These are phyloP conservation scores for Thymus quinquecostatus DNA, from an alignment of 257 asterid species.

Conservation along the genomic window DNA sequence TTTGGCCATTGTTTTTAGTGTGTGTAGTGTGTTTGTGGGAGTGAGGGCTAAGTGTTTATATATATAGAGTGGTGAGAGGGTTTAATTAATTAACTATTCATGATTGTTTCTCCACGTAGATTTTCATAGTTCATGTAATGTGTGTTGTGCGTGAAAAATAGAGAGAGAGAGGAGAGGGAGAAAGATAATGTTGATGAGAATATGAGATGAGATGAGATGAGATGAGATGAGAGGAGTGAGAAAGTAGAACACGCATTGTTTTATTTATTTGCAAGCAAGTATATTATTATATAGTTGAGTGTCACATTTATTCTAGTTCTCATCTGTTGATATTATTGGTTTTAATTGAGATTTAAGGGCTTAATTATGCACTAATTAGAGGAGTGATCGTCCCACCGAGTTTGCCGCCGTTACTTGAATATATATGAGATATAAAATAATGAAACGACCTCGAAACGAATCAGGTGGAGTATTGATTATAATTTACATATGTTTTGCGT, in stretches of 20 bases:
- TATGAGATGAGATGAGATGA: too few relatives aligned
- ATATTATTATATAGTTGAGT: not conserved
- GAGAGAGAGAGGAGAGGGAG: conserved; percentile 10
- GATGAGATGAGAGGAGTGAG: conserved; percentile 35
- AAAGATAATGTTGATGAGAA: conserved; percentile 19
- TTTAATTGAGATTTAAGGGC: too few relatives aligned
- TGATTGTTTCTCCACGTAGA: conserved; percentile 47
- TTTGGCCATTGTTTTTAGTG: conserved; percentile 23
- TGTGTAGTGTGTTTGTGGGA: conserved; percentile 12
- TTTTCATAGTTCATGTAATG: conserved; percentile 26
- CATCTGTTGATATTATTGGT: too few relatives aligned
- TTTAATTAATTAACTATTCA: not conserved
- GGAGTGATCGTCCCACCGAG: too few relatives aligned
- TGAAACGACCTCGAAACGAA: not conserved
- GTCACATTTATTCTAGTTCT: not conserved
- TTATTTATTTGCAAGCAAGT: conserved; percentile 6
- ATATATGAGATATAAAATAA: not conserved
- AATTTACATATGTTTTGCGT: not conserved
- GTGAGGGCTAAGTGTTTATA: conserved; percentile 16
- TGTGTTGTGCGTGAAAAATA: conserved; percentile 29
- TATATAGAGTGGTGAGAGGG: conserved; percentile 29
- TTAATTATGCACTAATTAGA: not conserved
- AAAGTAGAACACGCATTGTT: conserved; percentile 51
- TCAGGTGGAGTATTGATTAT: not conserved
- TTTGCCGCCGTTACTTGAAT: too few relatives aligned